Conservation (phyloP, 2,329 filamentous ascomycete genomes). For the Zasmidium cellare region DNA sequence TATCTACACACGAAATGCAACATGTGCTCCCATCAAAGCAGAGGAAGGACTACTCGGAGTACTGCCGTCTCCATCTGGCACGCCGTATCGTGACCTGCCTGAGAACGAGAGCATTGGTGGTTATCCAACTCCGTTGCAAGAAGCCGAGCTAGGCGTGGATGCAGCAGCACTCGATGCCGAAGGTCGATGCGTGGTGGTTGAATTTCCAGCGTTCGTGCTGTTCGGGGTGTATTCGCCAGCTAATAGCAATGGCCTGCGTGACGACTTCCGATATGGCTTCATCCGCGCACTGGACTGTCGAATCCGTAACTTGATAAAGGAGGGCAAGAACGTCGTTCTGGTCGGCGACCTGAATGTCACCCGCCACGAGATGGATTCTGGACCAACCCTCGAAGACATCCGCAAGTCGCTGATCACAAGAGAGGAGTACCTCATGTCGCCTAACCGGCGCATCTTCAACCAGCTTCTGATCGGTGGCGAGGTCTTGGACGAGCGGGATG, state of each 20-base stretch:
- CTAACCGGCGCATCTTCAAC: slow-evolving; percentile 77
- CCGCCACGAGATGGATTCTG: slow-evolving; percentile 69
- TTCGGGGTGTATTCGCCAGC: slow-evolving; percentile 92
- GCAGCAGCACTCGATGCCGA: slow-evolving; percentile 79
- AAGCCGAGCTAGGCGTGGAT: slow-evolving; percentile 64
- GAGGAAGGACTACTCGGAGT: slow-evolving; percentile 92
- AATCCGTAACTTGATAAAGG: slow-evolving; percentile 75
- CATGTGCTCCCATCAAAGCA: slow-evolving; percentile 81
- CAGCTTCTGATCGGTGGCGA: slow-evolving; percentile 76
- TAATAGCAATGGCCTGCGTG: slow-evolving; percentile 78
- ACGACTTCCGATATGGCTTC: slow-evolving; percentile 80
- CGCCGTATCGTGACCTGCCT: slow-evolving; percentile 73
- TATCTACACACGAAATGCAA: slow-evolving; percentile 87
- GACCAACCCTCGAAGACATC: slow-evolving; percentile 69
- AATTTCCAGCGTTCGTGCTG: slow-evolving; percentile 92
- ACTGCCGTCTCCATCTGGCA: slow-evolving; percentile 69
- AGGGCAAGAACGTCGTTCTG: slow-evolving; percentile 82
- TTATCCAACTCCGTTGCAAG: slow-evolving; percentile 72
- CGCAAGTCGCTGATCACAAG: slow-evolving; percentile 67
- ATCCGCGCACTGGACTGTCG: slow-evolving; percentile 77
- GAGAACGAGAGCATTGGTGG: slow-evolving; percentile 78
- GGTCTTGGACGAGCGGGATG: slow-evolving; percentile 66
- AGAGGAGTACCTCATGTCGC: slow-evolving; percentile 71
- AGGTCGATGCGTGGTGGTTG: slow-evolving; percentile 84
- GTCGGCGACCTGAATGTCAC: slow-evolving; percentile 88